A percentile compares a stretch with the other conserved stretches of the same genome.
phyloP scores from a whole-genome alignment of 345 rosid genomes.

The Pugionium cornutum region DNA sequence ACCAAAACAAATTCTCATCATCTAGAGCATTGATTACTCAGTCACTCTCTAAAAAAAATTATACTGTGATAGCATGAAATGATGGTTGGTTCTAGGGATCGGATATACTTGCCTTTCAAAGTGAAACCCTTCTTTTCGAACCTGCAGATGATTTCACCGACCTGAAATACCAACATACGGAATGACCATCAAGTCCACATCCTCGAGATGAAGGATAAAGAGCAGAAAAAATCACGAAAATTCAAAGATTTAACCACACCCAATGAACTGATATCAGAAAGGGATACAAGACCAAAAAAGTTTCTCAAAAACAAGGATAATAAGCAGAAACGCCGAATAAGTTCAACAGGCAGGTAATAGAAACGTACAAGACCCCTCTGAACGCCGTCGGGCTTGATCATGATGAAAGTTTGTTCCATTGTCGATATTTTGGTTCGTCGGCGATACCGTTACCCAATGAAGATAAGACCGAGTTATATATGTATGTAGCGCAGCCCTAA shows the following conservation, averaged over 20 bases:
- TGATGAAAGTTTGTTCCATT: conserved; percentile 71
- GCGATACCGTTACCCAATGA: background rate
- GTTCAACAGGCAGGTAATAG: background rate
- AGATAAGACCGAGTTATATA: background rate
- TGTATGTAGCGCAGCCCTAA: background rate
- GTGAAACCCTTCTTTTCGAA: conserved; percentile 92
- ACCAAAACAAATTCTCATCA: background rate
- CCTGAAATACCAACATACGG: conserved; percentile 41
- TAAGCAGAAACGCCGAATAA: background rate
- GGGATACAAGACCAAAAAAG: background rate
- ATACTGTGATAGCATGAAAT: background rate
- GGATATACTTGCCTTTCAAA: conserved; percentile 57
- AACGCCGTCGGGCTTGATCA: conserved; percentile 48
- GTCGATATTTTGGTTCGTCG: conserved; percentile 11
- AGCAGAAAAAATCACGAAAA: background rate
- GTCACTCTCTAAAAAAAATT: too few relatives aligned
- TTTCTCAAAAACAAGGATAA: background rate
- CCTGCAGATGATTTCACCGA: conserved; percentile 80
- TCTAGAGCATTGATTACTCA: background rate
- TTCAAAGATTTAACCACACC: background rate
- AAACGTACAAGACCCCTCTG: conserved; percentile 73
- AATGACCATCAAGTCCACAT: background rate
- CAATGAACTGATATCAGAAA: too few relatives aligned
- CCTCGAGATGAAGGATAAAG: background rate
- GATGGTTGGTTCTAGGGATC: background rate